Evolutionary conservation across 257 asterid species (phyloP), one percentile per base, ranked within the genome.

Genomic region (Vinca minor): DNA sequence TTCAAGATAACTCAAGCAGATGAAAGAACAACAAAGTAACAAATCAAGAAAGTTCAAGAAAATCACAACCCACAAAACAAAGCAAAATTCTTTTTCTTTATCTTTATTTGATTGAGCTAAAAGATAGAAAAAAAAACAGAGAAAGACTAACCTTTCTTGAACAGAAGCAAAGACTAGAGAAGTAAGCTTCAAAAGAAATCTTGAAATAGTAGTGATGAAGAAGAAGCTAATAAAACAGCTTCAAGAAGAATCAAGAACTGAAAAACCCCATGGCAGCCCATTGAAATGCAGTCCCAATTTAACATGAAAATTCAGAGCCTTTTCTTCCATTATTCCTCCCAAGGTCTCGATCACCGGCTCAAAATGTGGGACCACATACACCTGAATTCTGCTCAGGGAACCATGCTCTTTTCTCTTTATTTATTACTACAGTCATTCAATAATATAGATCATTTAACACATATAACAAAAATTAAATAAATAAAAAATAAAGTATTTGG

Each of bases 311-410:
- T 76, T 60, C 69, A 75, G n/a, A n/a, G 74, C 72, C 61, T 74
- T 28, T 31, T 42, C 62, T 53, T n/a, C n/a, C n/a, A n/a, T 71
- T 62, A 63, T 63, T 41, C 76, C 69, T 61, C 59, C 71, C 74
- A 64, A 81, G 62, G 75, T 68, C 69, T 78, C 64, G 59, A 72
- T 71, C 62, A 73, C 66, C n/a, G n/a, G n/a, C n/a, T n/a, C n/a
- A n/a, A n/a, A n/a, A n/a, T n/a, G n/a, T n/a, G n/a, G n/a, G n/a
- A n/a, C n/a, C n/a, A n/a, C n/a, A n/a, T n/a, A n/a, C n/a, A n/a
- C n/a, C n/a, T n/a, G n/a, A n/a, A n/a, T n/a, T n/a, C n/a, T n/a
- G n/a, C n/a, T n/a, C n/a, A n/a, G n/a, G n/a, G n/a, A n/a, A n/a
- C n/a, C n/a, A n/a, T n/a, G n/a, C n/a, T n/a, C n/a, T n/a, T n/a